phyloP scores from a whole-genome alignment of 2,329 filamentous ascomycete genomes.

The Acrocalymma vagum region DNA sequence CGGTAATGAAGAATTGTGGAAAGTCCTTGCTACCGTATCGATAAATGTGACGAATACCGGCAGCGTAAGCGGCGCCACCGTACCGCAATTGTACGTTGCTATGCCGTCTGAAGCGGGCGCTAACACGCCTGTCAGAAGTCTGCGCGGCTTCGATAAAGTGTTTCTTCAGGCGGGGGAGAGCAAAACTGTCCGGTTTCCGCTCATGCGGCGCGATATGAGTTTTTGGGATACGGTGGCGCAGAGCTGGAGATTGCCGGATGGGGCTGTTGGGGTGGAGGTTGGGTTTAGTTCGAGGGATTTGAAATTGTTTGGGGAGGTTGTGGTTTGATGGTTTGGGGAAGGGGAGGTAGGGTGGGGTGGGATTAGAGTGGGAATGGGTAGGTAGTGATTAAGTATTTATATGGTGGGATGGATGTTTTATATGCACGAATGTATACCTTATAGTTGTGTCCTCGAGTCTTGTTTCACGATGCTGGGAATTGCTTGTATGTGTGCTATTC shows the following conservation, averaged over 20 bases:
- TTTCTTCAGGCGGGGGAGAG: slow-evolving; percentile 51
- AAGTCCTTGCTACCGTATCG: slow-evolving; percentile 56
- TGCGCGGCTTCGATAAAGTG: slow-evolving; percentile 58
- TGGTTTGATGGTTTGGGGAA: too few species aligned
- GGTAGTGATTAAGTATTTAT: too few species aligned
- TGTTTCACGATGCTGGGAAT: too few species aligned
- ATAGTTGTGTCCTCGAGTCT: too few species aligned
- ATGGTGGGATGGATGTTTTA: too few species aligned
- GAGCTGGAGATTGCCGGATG: slow-evolving; percentile 48
- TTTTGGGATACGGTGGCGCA: slow-evolving; percentile 55
- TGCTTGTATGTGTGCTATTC: too few species aligned
- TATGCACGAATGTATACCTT: too few species aligned
- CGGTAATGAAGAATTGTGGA: slow-evolving; percentile 63
- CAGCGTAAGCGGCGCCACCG: slow-evolving; percentile 54
- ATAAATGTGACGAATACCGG: slow-evolving; percentile 62
- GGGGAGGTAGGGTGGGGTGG: too few species aligned
- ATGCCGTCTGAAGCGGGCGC: slow-evolving; percentile 34
- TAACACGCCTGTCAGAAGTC: slow-evolving; percentile 55
- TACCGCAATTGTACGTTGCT: slow-evolving; percentile 65
- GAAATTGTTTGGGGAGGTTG: slow-evolving; percentile 23
- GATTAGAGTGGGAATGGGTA: too few species aligned
- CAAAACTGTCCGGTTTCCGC: slow-evolving; percentile 51
- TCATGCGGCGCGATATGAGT: slow-evolving; percentile 58
- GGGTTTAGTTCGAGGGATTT: slow-evolving; percentile 29
- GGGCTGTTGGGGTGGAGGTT: slow-evolving; percentile 18